Conservation (phyloP, 148 eudicot genomes). For the Gaultheria prostrata region DNA sequence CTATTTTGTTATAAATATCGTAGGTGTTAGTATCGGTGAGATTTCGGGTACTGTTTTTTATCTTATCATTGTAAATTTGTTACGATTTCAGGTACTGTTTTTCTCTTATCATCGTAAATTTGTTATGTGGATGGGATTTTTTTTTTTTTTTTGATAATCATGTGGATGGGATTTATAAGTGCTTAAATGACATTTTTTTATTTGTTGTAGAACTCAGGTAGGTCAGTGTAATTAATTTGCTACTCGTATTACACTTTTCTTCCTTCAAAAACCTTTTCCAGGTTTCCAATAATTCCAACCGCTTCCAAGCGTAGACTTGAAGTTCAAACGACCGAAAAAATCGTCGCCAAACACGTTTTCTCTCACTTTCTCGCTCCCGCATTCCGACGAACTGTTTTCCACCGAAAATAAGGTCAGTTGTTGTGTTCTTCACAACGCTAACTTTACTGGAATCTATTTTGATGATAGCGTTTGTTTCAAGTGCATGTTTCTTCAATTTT, state of each 20-base stretch:
- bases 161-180: too few species aligned
- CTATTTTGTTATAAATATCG: too few species aligned
- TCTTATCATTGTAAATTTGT: too few species aligned
- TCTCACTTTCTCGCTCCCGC: slow-evolving; percentile 18
- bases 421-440: neutral
- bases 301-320: slow-evolving; percentile 17
- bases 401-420: neutral
- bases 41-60: too few species aligned
- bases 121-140: too few species aligned
- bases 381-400: slow-evolving; percentile 14
- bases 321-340: slow-evolving; percentile 19
- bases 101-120: too few species aligned
- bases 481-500: neutral
- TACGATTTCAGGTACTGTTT: too few species aligned
- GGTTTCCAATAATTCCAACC: neutral
- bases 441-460: neutral
- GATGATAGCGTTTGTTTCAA: neutral
- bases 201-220: neutral
- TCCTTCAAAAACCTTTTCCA: neutral
- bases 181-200: neutral
- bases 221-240: neutral
- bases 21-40: too few species aligned
- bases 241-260: neutral
- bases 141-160: too few species aligned
- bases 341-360: neutral